Conservation (phyloP, 2,329 filamentous ascomycete genomes). For the Claviceps sp. region DNA sequence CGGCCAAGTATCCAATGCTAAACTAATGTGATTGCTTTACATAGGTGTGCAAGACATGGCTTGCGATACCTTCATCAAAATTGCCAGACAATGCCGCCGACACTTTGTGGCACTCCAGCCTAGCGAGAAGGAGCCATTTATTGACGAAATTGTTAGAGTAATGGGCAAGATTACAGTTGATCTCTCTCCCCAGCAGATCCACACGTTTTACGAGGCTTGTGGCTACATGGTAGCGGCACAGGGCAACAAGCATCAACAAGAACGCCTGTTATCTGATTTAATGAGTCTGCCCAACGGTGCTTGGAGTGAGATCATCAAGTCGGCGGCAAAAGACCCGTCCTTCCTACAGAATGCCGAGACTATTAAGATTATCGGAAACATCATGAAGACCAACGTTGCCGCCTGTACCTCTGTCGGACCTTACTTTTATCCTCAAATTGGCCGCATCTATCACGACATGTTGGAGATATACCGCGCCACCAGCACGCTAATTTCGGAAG, state of each 20-base stretch:
- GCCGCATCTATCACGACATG: constrained; percentile 96
- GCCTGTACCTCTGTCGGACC: constrained; percentile 91
- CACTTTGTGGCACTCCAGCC: constrained; percentile 96
- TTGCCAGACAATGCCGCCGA: constrained; percentile 91
- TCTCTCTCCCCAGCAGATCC: constrained; percentile 88
- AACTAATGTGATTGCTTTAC: neutral
- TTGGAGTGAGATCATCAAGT: constrained; percentile 88
- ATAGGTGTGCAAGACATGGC: constrained; percentile 96
- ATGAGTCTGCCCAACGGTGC: constrained; percentile 90
- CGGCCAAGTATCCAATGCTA: neutral
- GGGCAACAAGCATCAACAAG: constrained; percentile 87
- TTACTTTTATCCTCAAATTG: constrained; percentile 97
- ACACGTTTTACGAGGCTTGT: constrained; percentile 98
- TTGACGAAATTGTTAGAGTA: constrained; percentile 93
- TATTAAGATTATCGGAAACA: constrained; percentile 97
- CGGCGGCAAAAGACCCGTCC: constrained; percentile 71
- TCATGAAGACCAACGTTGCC: constrained; percentile 99
- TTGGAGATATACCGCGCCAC: constrained; percentile 97
- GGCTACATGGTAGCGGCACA: constrained; percentile 99
- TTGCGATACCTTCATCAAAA: constrained; percentile 99
- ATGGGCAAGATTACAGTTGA: constrained; percentile 94
- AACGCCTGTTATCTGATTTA: constrained; percentile 77
- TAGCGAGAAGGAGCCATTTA: constrained; percentile 89
- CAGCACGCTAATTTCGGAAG: constrained; percentile 90
- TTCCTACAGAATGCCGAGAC: constrained; percentile 87